These are phyloP conservation scores for Paraglomus occultum DNA, from an alignment of 192 early-diverging fungal species.

Conservation along the genomic window DNA sequence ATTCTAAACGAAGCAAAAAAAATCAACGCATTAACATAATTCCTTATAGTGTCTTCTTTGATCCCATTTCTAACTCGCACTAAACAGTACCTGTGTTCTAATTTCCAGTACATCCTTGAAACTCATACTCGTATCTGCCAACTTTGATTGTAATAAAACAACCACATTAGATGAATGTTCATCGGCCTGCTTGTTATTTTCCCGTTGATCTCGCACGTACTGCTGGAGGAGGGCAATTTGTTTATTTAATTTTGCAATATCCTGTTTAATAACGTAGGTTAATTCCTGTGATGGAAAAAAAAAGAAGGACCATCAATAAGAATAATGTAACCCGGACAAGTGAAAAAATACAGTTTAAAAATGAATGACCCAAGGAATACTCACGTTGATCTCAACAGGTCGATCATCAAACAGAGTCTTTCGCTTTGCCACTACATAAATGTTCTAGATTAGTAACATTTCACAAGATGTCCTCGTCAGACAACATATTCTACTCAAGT, in stretches of 20 bases:
- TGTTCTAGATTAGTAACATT: neutral
- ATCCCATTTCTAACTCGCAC: neutral
- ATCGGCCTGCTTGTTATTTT: conserved; percentile 63
- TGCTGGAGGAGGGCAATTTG: conserved; percentile 88
- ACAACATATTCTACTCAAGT: neutral
- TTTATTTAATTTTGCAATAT: conserved; percentile 90
- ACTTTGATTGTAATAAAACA: conserved; percentile 85
- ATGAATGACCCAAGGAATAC: conserved; percentile 6
- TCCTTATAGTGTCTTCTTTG: neutral
- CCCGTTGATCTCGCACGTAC: conserved; percentile 58
- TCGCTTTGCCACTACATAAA: conserved; percentile 76
- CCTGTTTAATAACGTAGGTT: conserved; percentile 92
- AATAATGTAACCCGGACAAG: neutral
- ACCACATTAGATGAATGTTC: conserved; percentile 94
- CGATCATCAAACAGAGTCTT: conserved; percentile 97
- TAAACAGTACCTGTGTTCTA: conserved; percentile 61
- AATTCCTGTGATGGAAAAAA: conserved; percentile 63
- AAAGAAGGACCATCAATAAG: neutral
- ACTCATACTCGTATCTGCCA: conserved; percentile 83
- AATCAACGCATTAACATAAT: neutral
- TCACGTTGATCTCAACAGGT: conserved; percentile 89
- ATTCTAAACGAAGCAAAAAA: conserved; percentile 52
- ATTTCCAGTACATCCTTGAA: conserved; percentile 98
- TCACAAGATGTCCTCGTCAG: neutral
- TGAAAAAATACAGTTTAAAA: neutral